Conservation (phyloP, 441 rosid species). For the Erysimum cheiri region DNA sequence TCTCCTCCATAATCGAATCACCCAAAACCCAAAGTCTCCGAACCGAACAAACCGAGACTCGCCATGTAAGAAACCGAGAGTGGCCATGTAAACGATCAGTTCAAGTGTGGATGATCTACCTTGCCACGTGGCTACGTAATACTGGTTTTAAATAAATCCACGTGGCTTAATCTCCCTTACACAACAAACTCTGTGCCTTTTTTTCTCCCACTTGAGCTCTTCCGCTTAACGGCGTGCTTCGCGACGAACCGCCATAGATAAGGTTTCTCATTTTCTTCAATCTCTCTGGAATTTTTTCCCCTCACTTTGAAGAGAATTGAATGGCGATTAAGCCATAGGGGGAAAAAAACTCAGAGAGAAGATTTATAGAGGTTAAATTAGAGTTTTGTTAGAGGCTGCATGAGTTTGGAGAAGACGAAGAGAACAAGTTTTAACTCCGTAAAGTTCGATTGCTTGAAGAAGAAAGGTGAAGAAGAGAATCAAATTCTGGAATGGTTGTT, state of each 20-base stretch:
- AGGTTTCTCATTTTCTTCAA: constrained; percentile 9
- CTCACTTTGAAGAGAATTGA: neutral
- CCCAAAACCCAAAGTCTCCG: neutral
- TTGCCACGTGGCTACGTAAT: constrained; percentile 33
- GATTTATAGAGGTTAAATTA: neutral
- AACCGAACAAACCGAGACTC: neutral
- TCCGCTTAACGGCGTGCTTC: constrained; percentile 45
- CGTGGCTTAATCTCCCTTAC: constrained; percentile 43
- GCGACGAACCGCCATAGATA: constrained; percentile 40
- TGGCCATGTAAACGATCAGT: neutral
- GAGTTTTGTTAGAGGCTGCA: constrained; percentile 55
- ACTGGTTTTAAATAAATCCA: constrained; percentile 22
- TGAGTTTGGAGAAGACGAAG: constrained; percentile 56
- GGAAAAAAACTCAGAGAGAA: constrained; percentile 17
- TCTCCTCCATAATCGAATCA: neutral
- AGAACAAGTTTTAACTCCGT: constrained; percentile 43
- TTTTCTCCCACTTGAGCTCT: constrained; percentile 31
- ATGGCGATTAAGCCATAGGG: constrained; percentile 9
- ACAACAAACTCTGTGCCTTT: constrained; percentile 41
- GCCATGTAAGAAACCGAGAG: no score
- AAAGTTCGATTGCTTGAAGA: constrained; percentile 55
- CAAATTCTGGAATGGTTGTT: constrained; percentile 47
- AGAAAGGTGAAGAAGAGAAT: constrained; percentile 35
- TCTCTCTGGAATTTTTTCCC: constrained; percentile 12
- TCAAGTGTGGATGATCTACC: constrained; percentile 29